Evolutionary conservation across 2,329 filamentous ascomycete genomes (phyloP), one percentile per base, ranked within the genome.

Genomic region (Fusarium camptoceras): DNA sequence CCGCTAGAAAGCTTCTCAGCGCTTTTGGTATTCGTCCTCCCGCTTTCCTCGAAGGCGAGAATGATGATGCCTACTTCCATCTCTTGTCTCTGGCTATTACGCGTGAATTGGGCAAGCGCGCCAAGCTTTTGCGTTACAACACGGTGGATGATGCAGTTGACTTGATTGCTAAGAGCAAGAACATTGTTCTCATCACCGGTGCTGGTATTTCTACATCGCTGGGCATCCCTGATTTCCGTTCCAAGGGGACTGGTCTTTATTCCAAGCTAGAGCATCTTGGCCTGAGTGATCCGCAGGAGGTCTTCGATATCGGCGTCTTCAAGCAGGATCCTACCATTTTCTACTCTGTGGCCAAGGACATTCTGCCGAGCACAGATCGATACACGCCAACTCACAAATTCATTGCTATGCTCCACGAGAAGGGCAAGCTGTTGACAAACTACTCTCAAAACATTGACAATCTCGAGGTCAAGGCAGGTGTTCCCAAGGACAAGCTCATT

Each of bases 391-490:
- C 96, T 0, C 96, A 99, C 83, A 91, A 92, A 55, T 99, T 99
- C 82, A 97, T 99, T 76, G 89, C 90, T 34, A 86, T 98, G 74
- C 87, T 99, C 37, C 93, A 99, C 80, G 87, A 95, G 73, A 92
- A 94, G 79, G 90, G 88, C 71, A 97, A 97, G 80, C 87, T 99
- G 9, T 87, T 98, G 64, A 98, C 94, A 43, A 98, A 98, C 82
- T 99, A 98, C 83, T 97, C 96, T 1, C 96, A 99, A 79, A 99
- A 99, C 80, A 98, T 99, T 76, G 96, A 99, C 83, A 98, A 98
- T 74, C 89, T 98, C 54, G 95, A 99, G 80, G 88, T 90, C 66
- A 90, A 92, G 75, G 95, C 95, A 1, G 96, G 96, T 24, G 93
- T 99, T 64, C 81, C 85, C 24, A 86, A 89, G 2, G 90, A 93